Percentiles rank a stretch among this genome's conserved stretches.
Evolutionary conservation across 2,329 filamentous ascomycete species (phyloP).

Genomic region (Trichoderma breve): DNA sequence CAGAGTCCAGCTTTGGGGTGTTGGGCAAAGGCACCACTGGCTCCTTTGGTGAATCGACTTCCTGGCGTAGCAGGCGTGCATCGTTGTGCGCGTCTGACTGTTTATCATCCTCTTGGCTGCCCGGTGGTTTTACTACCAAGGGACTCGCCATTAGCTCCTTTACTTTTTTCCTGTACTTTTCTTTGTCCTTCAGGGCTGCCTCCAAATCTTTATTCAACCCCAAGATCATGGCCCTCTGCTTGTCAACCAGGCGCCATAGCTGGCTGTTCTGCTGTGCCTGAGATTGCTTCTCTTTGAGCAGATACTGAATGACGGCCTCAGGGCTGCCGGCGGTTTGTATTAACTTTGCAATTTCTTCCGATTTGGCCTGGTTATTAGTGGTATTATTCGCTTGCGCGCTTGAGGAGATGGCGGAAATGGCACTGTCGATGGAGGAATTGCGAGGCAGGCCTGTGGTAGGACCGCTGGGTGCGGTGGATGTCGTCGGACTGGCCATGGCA

Average conservation of each 20-base stretch:
- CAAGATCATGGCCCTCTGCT: conserved; percentile 89
- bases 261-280: conserved; percentile 87
- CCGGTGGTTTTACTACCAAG: conserved; percentile 32
- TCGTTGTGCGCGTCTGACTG: conserved; percentile 13
- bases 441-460: conserved; percentile 47
- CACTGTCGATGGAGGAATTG: conserved; percentile 89
- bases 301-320: conserved; percentile 82
- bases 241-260: conserved; percentile 92
- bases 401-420: conserved; percentile 74
- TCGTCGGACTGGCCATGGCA: conserved; percentile 49
- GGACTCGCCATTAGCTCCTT: conserved; percentile 65
- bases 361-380: conserved; percentile 56
- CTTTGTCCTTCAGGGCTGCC: conserved; percentile 87
- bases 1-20: conserved; percentile 51
- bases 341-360: conserved; percentile 74
- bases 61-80: conserved; percentile 26
- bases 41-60: conserved; percentile 24
- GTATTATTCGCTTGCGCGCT: conserved; percentile 52
- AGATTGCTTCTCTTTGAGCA: conserved; percentile 88
- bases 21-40: conserved; percentile 33
- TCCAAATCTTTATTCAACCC: conserved; percentile 95
- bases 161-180: conserved; percentile 85
- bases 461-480: conserved; percentile 39
- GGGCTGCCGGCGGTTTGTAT: conserved; percentile 83
- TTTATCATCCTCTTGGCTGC: conserved; percentile 23